Base-by-base conservation (phyloP, 257 asterid genomes). In the Solanum gandarillasii region DNA sequence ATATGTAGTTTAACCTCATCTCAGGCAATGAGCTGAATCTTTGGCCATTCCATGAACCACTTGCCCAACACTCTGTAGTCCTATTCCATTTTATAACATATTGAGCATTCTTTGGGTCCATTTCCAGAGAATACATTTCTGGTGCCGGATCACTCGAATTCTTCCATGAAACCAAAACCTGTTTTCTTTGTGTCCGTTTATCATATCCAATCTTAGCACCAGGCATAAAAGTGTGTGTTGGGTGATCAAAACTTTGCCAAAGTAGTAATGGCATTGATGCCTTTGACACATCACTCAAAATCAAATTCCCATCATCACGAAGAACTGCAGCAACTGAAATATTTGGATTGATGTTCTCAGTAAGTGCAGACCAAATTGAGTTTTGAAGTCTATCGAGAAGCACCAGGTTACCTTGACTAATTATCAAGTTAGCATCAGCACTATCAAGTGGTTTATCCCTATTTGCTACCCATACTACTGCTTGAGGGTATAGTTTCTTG, bases 31-130 rank as follows among this genome's bases (percentile, higher is more conserved):
- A 18, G 88, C 94, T 92, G 84, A 95, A 96, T 48, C 48, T 91
- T 5, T 83, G 92, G 36, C 89, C 94, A 88, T 95, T 88, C 99
- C 98, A 96, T 5, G 91, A 0, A 36, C 98, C 98, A 89, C 93
- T 94, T 4, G 90, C 90, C 98, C 98, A 96, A 62, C 93, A 96
- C 86, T 87, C 86, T 87, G 35, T 35, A 16, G 88, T 73, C 29
- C 87, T 27, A 32, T 89, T 87, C 91, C 88, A 84, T 62, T 58
- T 27, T 52, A 87, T 0, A 9, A 83, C 35, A 38, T 1, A 39
- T 12, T 60, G 48, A 1, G 16, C 16, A 23, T 67, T 9, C 7
- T 21, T 39, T 12, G 60, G 38, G 87, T 83, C 88, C 1, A 74
- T 11, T 82, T 84, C 89, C n/a, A 89, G 6, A 13, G 88, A 74